Evolutionary conservation across 1,139 yeast genomes (phyloP), one percentile per base, ranked within the genome.

Genomic region (Kodamaea derodonti): DNA sequence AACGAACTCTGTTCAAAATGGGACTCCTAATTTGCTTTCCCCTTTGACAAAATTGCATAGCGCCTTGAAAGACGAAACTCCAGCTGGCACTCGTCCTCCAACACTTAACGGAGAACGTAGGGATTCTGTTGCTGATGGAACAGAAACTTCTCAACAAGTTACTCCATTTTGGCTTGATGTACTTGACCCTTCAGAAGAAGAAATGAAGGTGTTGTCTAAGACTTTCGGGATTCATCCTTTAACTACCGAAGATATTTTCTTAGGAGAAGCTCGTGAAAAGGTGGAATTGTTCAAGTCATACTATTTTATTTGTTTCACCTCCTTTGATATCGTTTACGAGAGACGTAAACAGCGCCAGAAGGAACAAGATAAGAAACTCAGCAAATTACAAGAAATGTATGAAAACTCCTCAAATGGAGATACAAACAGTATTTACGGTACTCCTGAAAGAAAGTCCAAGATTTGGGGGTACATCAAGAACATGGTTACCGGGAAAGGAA

Each of bases 171-270:
- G 98, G 97, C 69, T 92, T 9, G 98, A 92, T 58, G 85, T 92
- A 15, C 65, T 85, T 37, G 84, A 88, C 50, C 98, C 98, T 3
- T 85, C 95, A 0, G 98, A 90, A 50, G 95, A 86, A 44, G 98
- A 92, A 58, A 90, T 92, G 96, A 88, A 88, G 54, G 94, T 85
- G 1, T 53, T 92, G 12, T 80, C 95, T 18, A 88, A 88, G 49
- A 80, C 97, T 0, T 92, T 92, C 60, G 95, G 95, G 1, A 86
- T 90, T 40, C 98, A 90, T 58, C 97, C 97, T 0, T 72, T 90
- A 49, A 92, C 98, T 0, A 85, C 97, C 0, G 98, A 92, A 56
- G 98, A 92, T 64, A 92, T 92, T 36, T 86, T 86, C 46, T 66
- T 90, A 24, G 96, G 96, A 3, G 98, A 92, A 52, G 82, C 95